Percentiles rank a stretch among this genome's conserved stretches.
Evolutionary conservation across 108 stramenopile species (phyloP).

Genomic region (Cyclotella sp.): DNA sequence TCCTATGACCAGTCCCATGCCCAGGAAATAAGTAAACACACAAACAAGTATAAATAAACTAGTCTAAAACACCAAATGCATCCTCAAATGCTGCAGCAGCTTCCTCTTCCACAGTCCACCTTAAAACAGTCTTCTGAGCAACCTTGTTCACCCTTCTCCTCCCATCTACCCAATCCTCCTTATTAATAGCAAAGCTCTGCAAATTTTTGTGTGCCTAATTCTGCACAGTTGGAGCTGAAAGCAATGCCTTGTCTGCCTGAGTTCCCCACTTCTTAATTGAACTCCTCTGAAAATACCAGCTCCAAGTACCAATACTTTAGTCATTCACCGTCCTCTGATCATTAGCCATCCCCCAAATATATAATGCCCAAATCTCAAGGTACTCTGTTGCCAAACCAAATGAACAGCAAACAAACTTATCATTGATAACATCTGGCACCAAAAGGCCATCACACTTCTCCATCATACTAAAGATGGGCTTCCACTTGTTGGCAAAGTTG

Average conservation of each 20-base stretch:
- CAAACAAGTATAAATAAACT: too few species aligned
- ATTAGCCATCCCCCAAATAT: constrained; percentile 9
- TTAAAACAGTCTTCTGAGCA: background rate
- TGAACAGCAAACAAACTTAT: background rate
- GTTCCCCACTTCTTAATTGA: background rate
- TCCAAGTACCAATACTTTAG: background rate
- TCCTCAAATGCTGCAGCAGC: background rate
- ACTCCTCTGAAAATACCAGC: background rate
- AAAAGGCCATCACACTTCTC: background rate
- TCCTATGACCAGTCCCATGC: too few species aligned
- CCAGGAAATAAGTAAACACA: too few species aligned
- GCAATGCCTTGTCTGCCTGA: background rate
- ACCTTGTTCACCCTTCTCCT: background rate
- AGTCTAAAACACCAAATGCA: background rate
- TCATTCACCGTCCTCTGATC: background rate
- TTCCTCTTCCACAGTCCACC: background rate
- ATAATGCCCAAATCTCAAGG: background rate
- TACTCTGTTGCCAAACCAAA: background rate
- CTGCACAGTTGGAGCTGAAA: background rate
- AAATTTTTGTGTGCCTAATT: background rate
- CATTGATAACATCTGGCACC: background rate
- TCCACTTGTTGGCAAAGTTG: background rate
- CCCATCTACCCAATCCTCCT: background rate
- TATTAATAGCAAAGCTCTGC: background rate
- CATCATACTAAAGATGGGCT: background rate